A percentile compares a stretch with the other conserved stretches of the same genome.
phyloP scores from a whole-genome alignment of 257 asterid genomes.

The Nicotiana attenuata region DNA sequence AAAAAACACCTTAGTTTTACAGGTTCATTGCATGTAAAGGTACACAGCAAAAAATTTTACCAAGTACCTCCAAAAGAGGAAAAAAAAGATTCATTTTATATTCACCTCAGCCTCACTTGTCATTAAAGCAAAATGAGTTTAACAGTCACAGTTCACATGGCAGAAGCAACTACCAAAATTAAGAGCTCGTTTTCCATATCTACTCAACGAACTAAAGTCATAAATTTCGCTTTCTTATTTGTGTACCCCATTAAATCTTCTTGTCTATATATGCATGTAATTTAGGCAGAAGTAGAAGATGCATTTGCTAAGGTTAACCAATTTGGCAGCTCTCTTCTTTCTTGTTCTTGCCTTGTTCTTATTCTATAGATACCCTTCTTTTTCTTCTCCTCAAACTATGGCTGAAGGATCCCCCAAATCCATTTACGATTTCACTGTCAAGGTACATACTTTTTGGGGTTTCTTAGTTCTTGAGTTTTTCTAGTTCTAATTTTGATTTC shows the following conservation, averaged over 20 bases:
- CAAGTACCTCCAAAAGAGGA: neutral
- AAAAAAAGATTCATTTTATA: neutral
- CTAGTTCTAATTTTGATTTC: neutral
- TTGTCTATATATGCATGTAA: slow-evolving; percentile 7
- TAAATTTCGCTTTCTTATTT: neutral
- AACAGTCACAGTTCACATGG: neutral
- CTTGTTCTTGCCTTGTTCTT: slow-evolving; percentile 38
- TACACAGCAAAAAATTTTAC: neutral
- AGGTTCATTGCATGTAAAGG: too few species aligned
- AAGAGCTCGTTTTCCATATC: neutral
- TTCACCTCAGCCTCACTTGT: neutral
- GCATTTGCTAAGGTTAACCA: slow-evolving; percentile 21
- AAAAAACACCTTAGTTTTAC: too few species aligned
- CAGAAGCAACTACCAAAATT: neutral
- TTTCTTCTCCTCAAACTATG: slow-evolving; percentile 16
- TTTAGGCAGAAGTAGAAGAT: neutral
- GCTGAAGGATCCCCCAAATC: slow-evolving; percentile 30
- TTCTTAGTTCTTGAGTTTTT: neutral
- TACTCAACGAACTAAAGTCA: neutral
- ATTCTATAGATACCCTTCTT: slow-evolving; percentile 23
- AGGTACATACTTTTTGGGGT: slow-evolving; percentile 27
- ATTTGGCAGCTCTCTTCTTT: slow-evolving; percentile 42
- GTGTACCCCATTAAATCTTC: neutral
- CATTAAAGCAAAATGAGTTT: neutral
- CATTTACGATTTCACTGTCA: slow-evolving; percentile 55